phyloP scores from a whole-genome alignment of 2,329 filamentous ascomycete species.

The Achaetomium macrosporum region DNA sequence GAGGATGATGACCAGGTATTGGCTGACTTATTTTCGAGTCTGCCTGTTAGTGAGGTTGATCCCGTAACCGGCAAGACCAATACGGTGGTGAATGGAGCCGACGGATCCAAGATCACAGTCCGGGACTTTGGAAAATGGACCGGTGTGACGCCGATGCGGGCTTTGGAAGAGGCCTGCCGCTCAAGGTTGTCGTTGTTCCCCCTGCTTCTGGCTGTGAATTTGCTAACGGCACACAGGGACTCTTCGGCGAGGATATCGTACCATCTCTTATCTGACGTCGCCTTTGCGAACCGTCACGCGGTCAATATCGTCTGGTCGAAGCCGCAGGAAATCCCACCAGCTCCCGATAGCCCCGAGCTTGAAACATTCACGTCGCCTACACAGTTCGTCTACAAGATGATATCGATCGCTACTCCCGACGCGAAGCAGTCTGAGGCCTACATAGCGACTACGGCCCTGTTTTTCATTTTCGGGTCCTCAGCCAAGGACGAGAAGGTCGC shows the following conservation, averaged over 20 bases:
- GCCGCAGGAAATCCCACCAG: constrained; percentile 47
- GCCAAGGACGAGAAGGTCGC: constrained; percentile 81
- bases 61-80: constrained; percentile 51
- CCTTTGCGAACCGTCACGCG: constrained; percentile 70
- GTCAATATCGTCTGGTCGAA: constrained; percentile 76
- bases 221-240: constrained; percentile 48
- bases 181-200: constrained; percentile 53
- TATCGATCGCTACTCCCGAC: constrained; percentile 65
- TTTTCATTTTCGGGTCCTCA: constrained; percentile 71
- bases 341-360: constrained; percentile 37
- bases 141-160: constrained; percentile 67
- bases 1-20: constrained; percentile 45
- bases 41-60: constrained; percentile 57
- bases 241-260: constrained; percentile 61
- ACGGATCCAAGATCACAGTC: constrained; percentile 55
- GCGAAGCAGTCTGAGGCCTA: constrained; percentile 79
- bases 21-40: constrained; percentile 51
- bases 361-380: constrained; percentile 42
- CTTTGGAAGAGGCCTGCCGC: constrained; percentile 83
- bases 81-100: constrained; percentile 47
- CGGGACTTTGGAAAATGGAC: constrained; percentile 80
- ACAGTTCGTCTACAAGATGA: constrained; percentile 67
- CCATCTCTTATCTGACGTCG: constrained; percentile 62
- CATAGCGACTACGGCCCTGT: constrained; percentile 74
- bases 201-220: constrained; percentile 13